These are phyloP conservation scores for Logfia minima DNA, from an alignment of 129 eudicot species.

Conservation along the genomic window DNA sequence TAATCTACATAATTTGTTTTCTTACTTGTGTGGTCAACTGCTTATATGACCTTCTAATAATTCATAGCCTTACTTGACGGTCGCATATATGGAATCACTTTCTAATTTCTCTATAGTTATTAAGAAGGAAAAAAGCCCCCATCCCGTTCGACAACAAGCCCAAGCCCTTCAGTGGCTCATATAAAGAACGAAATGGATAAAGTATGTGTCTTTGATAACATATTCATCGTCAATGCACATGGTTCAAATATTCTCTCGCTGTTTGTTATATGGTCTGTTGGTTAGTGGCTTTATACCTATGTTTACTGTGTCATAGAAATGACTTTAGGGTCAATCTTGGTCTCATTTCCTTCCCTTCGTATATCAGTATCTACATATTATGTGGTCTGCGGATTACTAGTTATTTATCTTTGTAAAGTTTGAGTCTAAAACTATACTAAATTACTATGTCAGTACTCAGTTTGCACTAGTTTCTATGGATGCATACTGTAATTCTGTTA, in stretches of 20 bases:
- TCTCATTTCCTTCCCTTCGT: too few relatives aligned
- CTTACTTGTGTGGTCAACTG: conserved; percentile 12
- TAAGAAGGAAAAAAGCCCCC: too few relatives aligned
- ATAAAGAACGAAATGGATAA: conserved; percentile 52
- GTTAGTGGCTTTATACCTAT: too few relatives aligned
- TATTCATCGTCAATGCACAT: conserved; percentile 47
- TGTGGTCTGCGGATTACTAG: background rate
- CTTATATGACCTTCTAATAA: conserved; percentile 1
- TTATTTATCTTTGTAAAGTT: too few relatives aligned
- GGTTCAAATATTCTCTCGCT: background rate
- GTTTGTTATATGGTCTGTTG: too few relatives aligned
- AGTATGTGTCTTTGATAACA: conserved; percentile 38
- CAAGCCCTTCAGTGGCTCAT: conserved; percentile 44
- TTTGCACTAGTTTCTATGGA: background rate
- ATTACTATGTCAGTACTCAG: background rate
- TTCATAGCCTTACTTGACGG: background rate
- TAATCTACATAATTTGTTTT: background rate
- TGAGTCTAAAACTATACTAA: background rate
- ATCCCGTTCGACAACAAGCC: too few relatives aligned
- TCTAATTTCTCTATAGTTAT: background rate
- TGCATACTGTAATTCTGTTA: too few relatives aligned
- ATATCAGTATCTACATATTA: background rate
- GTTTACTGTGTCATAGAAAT: too few relatives aligned
- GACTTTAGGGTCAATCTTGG: too few relatives aligned
- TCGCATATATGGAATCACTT: background rate